Percentiles rank a stretch among this genome's conserved stretches.
phyloP scores from a whole-genome alignment of 225 moss, liverwort and hornwort species.

The Pseudoscleropodium purum region DNA sequence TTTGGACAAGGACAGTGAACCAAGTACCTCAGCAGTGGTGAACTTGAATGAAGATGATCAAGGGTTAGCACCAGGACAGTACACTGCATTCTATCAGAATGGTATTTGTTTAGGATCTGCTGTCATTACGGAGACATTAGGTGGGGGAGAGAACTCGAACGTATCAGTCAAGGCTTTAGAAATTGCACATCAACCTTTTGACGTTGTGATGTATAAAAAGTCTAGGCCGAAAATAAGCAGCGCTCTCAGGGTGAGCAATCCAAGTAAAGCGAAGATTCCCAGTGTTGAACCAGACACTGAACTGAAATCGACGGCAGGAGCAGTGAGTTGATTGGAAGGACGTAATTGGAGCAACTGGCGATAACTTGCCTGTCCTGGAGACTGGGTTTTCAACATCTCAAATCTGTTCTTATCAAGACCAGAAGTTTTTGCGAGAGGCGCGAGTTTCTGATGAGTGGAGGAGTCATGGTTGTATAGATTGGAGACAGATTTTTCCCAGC shows the following conservation, averaged over 20 bases:
- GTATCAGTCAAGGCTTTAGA: slow-evolving; percentile 55
- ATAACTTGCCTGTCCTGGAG: background rate
- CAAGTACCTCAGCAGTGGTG: slow-evolving; percentile 41
- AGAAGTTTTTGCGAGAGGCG: background rate
- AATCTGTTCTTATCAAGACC: background rate
- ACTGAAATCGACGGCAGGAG: background rate
- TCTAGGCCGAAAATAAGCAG: slow-evolving; percentile 31
- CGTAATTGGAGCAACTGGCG: background rate
- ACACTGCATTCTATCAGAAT: slow-evolving; percentile 61
- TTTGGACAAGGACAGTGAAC: background rate
- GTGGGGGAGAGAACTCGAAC: slow-evolving; percentile 28
- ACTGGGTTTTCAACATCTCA: background rate
- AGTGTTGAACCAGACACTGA: background rate
- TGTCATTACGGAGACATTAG: slow-evolving; percentile 58
- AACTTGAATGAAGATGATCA: slow-evolving; percentile 70
- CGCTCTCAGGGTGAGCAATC: slow-evolving; percentile 22
- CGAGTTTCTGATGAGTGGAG: background rate
- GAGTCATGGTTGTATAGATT: background rate
- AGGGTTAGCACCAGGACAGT: slow-evolving; percentile 93
- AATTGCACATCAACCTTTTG: slow-evolving; percentile 38
- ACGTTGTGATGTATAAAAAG: slow-evolving; percentile 17
- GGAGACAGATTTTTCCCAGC: background rate
- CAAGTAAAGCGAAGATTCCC: background rate
- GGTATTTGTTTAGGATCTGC: slow-evolving; percentile 81
- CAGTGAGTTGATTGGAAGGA: background rate